These are phyloP conservation scores for Spergularia azorica DNA, from an alignment of 179 eudicot genomes.

Conservation along the genomic window DNA sequence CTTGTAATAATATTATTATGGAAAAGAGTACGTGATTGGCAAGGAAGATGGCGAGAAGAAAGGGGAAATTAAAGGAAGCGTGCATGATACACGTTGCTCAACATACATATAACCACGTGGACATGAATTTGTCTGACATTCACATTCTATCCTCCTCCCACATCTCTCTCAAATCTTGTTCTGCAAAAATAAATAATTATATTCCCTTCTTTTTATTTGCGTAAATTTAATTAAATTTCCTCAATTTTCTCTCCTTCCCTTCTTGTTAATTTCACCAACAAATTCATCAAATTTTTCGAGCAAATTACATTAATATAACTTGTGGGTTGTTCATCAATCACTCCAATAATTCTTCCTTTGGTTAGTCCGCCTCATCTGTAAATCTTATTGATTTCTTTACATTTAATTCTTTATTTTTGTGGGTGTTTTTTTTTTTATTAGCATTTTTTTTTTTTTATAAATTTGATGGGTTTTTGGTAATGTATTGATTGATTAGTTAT, in stretches of 20 bases:
- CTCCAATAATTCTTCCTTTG: not conserved
- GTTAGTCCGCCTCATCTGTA: slow-evolving; percentile 1
- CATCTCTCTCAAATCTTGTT: not conserved
- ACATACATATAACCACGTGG: slow-evolving; percentile 10
- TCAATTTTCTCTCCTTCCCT: slow-evolving; percentile 3
- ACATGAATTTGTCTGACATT: slow-evolving; percentile 14
- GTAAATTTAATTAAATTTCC: not conserved
- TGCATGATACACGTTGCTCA: slow-evolving; percentile 6
- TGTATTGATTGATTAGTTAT: not conserved
- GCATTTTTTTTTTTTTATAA: too few species aligned
- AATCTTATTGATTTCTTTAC: not conserved
- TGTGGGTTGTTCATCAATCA: slow-evolving; percentile 11
- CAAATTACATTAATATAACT: not conserved
- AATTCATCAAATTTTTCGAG: not conserved
- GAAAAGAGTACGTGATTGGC: not conserved
- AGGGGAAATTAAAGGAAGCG: not conserved
- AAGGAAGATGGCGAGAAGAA: not conserved
- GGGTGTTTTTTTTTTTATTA: not conserved
- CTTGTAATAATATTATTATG: too few species aligned
- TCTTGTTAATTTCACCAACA: not conserved
- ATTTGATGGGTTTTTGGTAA: not conserved
- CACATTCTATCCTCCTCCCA: not conserved
- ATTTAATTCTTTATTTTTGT: not conserved
- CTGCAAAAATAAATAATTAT: too few species aligned
- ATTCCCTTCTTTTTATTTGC: not conserved